Base-by-base conservation (phyloP, 2,329 filamentous ascomycete species). In the Aspergillus novofumigatus region DNA sequence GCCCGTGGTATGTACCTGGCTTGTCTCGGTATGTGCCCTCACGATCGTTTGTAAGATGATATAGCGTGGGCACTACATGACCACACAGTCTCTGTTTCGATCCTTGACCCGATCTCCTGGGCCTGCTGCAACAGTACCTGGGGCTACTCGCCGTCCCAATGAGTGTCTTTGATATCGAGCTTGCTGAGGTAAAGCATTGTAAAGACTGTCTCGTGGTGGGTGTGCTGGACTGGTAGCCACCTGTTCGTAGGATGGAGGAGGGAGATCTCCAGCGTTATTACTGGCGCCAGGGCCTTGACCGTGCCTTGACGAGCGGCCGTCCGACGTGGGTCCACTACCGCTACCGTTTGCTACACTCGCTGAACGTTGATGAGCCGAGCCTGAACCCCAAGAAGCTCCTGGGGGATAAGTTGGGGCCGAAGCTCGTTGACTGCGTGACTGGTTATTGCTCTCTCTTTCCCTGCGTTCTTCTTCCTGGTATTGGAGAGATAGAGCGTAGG, bases 401-500 rank as follows among this genome's bases (percentile, higher is more conserved):
- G 66, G 57, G 45, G 66, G 51, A 10, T 60, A 61, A 44, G 58
- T 47, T 23, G 67, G 63, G 21, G 61, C 58, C n/a, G 65, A 66
- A 41, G 64, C 53, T 47, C 59, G 62, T 57, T 53, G 60, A 48
- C 57, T 57, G 54, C 44, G 55, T 25, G 41, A n/a, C 70, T 75
- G 55, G 73, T 77, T n/a, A 84, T 83, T 61, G 49, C 59, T 49
- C 17, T 55, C 56, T 29, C 60, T 62, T 61, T 92, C 85, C 14
- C 86, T 83, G 66, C 91, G 87, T 62, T 97, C 91, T 72, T 97
- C 93, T 70, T 97, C 94, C 71, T 97, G 93, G 1, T 97, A 82
- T 69, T 97, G 94, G 6, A 99, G 80, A 0, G 93, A 92, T 3
- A 97, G 81, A 0, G 94, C 94, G 29, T 97, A 86, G 51, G 94